phyloP scores from a whole-genome alignment of 1,139 yeast genomes.

The Taphrina confusa region DNA sequence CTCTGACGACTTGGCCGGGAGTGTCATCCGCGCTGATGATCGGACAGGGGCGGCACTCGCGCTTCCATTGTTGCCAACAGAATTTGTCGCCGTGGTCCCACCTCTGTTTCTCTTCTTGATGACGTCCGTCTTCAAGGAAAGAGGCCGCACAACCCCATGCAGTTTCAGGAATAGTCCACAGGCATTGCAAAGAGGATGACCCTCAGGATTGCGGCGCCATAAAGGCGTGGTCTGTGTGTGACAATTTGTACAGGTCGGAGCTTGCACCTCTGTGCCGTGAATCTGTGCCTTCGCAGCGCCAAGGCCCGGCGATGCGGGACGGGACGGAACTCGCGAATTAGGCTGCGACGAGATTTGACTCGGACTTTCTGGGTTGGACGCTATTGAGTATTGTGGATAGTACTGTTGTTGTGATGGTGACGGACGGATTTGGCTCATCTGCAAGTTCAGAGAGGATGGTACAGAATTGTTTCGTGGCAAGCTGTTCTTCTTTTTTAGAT shows the following conservation, averaged over 20 bases:
- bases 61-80: neutral
- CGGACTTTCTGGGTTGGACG: conserved; percentile 16
- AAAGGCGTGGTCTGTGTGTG: conserved; percentile 90
- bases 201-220: conserved; percentile 92
- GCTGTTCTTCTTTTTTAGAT: conserved; percentile 11
- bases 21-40: conserved; percentile 3
- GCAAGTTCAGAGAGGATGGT: conserved; percentile 18
- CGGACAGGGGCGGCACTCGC: neutral
- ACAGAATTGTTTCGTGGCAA: conserved; percentile 32
- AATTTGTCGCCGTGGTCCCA: conserved; percentile 7
- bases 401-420: neutral
- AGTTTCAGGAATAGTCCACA: conserved; percentile 88
- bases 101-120: conserved; percentile 71
- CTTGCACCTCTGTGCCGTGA: conserved; percentile 36
- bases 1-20: neutral
- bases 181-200: conserved; percentile 91
- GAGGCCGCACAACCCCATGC: conserved; percentile 91
- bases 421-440: conserved; percentile 29
- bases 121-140: conserved; percentile 86
- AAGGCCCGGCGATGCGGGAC: conserved; percentile 24
- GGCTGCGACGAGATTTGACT: conserved; percentile 12
- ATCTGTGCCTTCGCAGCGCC: conserved; percentile 33
- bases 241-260: conserved; percentile 73
- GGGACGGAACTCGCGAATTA: conserved; percentile 22
- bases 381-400: neutral